Base-by-base conservation (phyloP, 805 yeast genomes). In the Pichia gijzeniarum region DNA sequence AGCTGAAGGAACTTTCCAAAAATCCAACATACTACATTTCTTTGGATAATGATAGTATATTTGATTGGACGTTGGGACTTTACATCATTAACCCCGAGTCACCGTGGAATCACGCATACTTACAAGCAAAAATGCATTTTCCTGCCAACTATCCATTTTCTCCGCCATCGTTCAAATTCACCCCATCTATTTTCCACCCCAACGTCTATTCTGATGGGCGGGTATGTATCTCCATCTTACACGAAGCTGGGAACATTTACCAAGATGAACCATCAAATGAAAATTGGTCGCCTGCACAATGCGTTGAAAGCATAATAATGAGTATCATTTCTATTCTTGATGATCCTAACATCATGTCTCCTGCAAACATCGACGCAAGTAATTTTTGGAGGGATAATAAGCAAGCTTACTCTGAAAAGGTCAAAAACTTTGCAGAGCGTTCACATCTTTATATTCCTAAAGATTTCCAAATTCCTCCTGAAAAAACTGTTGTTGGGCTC, bases 301-400 rank as follows among this genome's bases (percentile, higher is more conserved):
- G 93, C 20, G 97, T 88, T 9, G 97, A 91, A 66, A 73, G 85
- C 28, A 96, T 91, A 9, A 74, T 91, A 58, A 84, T 91, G 45
- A 85, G 95, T 30, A 90, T 91, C 53, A 85, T 91, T 17, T 88
- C 96, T 8, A 73, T 91, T 43, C 74, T 91, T 56, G 95, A 89
- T 59, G 97, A 91, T 63, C 98, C 98, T 44, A 91, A 91, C 67
- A 82, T 86, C 48, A 77, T 80, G 49, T 86, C 96, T 1, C 97
- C 98, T 6, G 98, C 98, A 5, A 91, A 91, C 64, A 90, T 91
- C 41, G 98, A 91, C 64, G 98, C 98, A 16, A 85, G 95, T 17
- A 88, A 89, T 37, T 86, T 85, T 56, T 89, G 87, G 77, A 75
- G 95, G 58, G 87, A 85, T 58, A 78, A 84, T 63, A 82, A 82